Evolutionary conservation across 768 basidiomycete genomes (phyloP).

Genomic region (Gloeostereum incarnatum): DNA sequence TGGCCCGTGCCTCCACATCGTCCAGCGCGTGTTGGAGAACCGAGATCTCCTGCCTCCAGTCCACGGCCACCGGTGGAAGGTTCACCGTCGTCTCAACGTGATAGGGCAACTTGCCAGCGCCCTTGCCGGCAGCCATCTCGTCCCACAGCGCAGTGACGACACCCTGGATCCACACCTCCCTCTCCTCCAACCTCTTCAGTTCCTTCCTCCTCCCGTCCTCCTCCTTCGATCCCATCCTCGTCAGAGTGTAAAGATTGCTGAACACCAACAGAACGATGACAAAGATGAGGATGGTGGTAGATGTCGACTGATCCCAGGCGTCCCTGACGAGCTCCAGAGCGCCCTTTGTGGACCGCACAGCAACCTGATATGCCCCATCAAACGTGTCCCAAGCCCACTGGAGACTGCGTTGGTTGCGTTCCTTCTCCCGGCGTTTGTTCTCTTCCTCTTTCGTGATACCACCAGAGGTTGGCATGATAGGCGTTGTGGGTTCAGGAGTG

Average conservation of each 20-base stretch:
- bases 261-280: conserved; percentile 65
- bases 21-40: no score
- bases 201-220: conserved; percentile 36
- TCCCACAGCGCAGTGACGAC: conserved; percentile 68
- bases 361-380: conserved; percentile 68
- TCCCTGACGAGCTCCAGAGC: conserved; percentile 73
- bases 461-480: no score
- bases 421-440: conserved; percentile 52
- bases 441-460: conserved; percentile 22
- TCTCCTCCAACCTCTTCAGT: conserved; percentile 48
- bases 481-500: conserved; percentile 9
- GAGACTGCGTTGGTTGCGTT: conserved; percentile 61
- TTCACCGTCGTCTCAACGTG: no score
- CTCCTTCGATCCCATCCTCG: conserved; percentile 29
- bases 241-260: conserved; percentile 66
- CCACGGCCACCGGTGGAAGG: no score
- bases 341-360: conserved; percentile 55
- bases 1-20: no score
- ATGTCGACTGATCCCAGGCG: conserved; percentile 70
- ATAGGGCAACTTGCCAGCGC: no score
- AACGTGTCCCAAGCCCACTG: conserved; percentile 90
- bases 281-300: conserved; percentile 63
- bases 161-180: conserved; percentile 68
- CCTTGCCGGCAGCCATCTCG: conserved; percentile 46
- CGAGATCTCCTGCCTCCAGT: no score